Evolutionary conservation across 495 filamentous ascomycete genomes (phyloP).

Genomic region (Podospora fimiseda): DNA sequence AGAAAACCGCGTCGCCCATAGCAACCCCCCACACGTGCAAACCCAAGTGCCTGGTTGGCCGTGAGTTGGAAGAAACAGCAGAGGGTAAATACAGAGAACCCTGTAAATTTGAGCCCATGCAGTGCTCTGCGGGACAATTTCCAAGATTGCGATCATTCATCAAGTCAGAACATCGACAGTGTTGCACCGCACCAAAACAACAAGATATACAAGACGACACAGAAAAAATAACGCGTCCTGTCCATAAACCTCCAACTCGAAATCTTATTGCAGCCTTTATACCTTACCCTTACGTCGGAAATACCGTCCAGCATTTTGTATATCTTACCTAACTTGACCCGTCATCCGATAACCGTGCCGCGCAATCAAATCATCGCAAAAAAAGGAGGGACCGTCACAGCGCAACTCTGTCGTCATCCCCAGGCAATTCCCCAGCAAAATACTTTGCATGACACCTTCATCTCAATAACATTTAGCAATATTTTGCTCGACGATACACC

Average conservation of each 20-base stretch:
- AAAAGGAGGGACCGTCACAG: background rate
- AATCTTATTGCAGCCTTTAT: too few relatives aligned
- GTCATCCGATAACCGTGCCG: background rate
- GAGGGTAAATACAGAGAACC: conserved; percentile 8
- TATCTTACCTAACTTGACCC: background rate
- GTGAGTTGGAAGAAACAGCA: background rate
- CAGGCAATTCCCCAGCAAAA: conserved; percentile 1
- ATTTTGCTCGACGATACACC: conserved; percentile 8
- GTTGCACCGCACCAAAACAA: background rate
- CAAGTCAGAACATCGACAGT: background rate
- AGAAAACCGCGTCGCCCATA: conserved; percentile 13
- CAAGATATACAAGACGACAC: background rate
- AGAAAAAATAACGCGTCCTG: background rate
- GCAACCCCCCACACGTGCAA: conserved; percentile 6
- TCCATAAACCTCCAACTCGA: too few relatives aligned
- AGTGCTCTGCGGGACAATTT: conserved; percentile 3
- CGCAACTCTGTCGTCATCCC: conserved; percentile 2
- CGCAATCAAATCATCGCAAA: background rate
- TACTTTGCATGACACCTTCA: conserved; percentile 15
- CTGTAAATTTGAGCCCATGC: conserved; percentile 9
- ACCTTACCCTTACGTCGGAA: too few relatives aligned
- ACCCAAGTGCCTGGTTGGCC: conserved; percentile 7
- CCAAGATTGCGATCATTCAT: conserved; percentile 3
- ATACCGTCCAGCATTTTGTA: background rate
- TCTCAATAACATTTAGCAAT: conserved; percentile 7